Conservation (phyloP, 2,329 filamentous ascomycete genomes). For the Diaporthe vexans region DNA sequence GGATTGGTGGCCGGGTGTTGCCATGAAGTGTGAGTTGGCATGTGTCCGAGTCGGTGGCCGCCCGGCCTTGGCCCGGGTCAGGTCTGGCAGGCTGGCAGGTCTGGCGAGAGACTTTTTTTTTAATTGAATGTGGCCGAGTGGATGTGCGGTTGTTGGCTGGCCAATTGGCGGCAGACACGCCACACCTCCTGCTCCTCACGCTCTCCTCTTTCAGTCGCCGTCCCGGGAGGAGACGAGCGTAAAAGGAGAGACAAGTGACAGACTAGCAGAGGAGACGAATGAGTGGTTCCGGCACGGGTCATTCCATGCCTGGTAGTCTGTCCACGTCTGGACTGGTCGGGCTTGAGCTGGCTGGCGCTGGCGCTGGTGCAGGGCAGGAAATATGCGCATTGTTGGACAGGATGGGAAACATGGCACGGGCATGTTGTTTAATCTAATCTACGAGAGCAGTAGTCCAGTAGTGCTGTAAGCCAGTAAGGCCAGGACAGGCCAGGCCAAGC, state of each 20-base stretch:
- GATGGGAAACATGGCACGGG: neutral
- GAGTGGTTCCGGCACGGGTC: slow-evolving; percentile 16
- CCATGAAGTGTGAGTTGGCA: slow-evolving; percentile 36
- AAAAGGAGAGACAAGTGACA: neutral
- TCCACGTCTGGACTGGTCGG: no score
- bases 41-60: slow-evolving; percentile 38
- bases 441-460: neutral
- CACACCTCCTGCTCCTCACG: slow-evolving; percentile 21
- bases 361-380: neutral
- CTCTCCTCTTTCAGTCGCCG: neutral
- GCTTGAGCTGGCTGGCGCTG: neutral
- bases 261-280: neutral
- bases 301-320: slow-evolving; percentile 5
- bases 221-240: neutral
- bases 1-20: slow-evolving; percentile 34
- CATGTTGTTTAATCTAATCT: neutral
- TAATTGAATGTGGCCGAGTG: slow-evolving; percentile 29
- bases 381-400: neutral
- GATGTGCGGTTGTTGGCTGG: slow-evolving; percentile 17
- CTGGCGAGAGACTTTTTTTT: no score
- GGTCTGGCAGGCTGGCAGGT: slow-evolving; percentile 1
- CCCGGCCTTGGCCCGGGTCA: slow-evolving; percentile 35
- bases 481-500: neutral
- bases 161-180: slow-evolving; percentile 35
- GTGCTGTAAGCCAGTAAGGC: neutral